phyloP scores from a whole-genome alignment of 1,284 basidiomycete species.

The Mycocalia duriaeana region DNA sequence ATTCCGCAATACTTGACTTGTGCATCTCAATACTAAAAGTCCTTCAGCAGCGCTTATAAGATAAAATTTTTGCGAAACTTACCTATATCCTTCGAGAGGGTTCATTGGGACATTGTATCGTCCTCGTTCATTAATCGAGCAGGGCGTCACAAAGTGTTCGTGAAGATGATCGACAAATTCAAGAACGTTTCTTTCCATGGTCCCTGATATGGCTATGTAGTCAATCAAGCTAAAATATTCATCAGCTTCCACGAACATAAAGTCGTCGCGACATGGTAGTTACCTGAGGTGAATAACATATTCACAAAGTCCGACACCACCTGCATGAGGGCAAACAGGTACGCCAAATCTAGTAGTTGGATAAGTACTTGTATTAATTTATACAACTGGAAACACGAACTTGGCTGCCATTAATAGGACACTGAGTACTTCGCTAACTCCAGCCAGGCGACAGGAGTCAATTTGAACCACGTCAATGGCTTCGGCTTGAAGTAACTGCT shows the following conservation, averaged over 20 bases:
- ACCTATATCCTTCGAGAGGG: conserved; percentile 72
- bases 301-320: conserved; percentile 92
- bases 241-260: conserved; percentile 2
- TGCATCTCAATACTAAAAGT: neutral
- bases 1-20: conserved; percentile 60
- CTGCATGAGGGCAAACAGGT: conserved; percentile 91
- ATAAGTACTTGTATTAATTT: neutral
- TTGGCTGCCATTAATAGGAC: conserved; percentile 95
- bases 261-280: conserved; percentile 12
- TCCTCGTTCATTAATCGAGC: conserved; percentile 82
- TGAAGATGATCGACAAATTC: conserved; percentile 89
- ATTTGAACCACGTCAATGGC: conserved; percentile 96
- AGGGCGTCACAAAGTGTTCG: conserved; percentile 88
- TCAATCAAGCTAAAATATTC: conserved; percentile 66
- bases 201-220: conserved; percentile 87
- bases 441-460: conserved; percentile 89
- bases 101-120: conserved; percentile 79
- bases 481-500: conserved; percentile 89
- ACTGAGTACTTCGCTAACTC: conserved; percentile 88
- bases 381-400: conserved; percentile 30
- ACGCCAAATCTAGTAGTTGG: conserved; percentile 59
- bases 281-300: conserved; percentile 85
- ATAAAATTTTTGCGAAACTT: conserved; percentile 13
- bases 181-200: conserved; percentile 91
- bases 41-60: neutral